These are phyloP conservation scores for Pseudocercospora fijiensis DNA, from an alignment of 2,329 filamentous ascomycete species.

Conservation along the genomic window DNA sequence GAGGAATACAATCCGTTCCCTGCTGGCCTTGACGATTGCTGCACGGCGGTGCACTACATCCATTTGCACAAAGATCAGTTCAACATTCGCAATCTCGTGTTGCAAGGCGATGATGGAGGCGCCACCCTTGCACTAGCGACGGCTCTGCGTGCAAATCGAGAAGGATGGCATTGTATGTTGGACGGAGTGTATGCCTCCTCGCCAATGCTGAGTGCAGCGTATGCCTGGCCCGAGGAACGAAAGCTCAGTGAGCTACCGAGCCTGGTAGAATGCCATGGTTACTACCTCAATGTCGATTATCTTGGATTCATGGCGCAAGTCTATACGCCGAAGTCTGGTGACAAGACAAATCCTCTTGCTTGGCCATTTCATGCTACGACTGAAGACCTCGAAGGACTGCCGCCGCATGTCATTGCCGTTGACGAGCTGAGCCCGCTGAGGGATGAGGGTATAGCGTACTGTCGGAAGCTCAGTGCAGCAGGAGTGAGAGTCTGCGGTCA, in stretches of 20 bases:
- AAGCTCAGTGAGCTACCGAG: slow-evolving; percentile 22
- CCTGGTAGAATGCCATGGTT: slow-evolving; percentile 31
- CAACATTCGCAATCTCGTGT: slow-evolving; percentile 28
- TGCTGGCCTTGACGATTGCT: slow-evolving; percentile 33
- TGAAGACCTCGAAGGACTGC: slow-evolving; percentile 29
- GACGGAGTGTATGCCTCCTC: slow-evolving; percentile 26
- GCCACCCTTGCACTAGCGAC: slow-evolving; percentile 33
- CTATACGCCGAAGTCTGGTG: not conserved
- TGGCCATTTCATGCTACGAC: slow-evolving; percentile 32
- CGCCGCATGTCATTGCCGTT: slow-evolving; percentile 29
- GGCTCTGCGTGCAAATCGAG: slow-evolving; percentile 26
- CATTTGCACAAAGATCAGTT: slow-evolving; percentile 24
- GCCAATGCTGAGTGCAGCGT: slow-evolving; percentile 28
- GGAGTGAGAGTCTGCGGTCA: slow-evolving; percentile 26
- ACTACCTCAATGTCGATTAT: slow-evolving; percentile 21
- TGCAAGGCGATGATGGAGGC: slow-evolving; percentile 35
- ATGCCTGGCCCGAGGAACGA: slow-evolving; percentile 1
- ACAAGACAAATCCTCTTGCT: slow-evolving; percentile 21
- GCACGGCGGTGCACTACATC: slow-evolving; percentile 26
- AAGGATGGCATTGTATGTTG: slow-evolving; percentile 26
- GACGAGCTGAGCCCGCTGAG: slow-evolving; percentile 34
- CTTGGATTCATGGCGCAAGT: not conserved
- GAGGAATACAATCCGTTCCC: slow-evolving; percentile 31
- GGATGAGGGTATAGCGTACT: slow-evolving; percentile 32
- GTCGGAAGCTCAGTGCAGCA: slow-evolving; percentile 26